Percentiles rank a stretch among this genome's conserved stretches.
Evolutionary conservation across 495 filamentous ascomycete genomes (phyloP).

Genomic region (Penicillium egyptiacum): DNA sequence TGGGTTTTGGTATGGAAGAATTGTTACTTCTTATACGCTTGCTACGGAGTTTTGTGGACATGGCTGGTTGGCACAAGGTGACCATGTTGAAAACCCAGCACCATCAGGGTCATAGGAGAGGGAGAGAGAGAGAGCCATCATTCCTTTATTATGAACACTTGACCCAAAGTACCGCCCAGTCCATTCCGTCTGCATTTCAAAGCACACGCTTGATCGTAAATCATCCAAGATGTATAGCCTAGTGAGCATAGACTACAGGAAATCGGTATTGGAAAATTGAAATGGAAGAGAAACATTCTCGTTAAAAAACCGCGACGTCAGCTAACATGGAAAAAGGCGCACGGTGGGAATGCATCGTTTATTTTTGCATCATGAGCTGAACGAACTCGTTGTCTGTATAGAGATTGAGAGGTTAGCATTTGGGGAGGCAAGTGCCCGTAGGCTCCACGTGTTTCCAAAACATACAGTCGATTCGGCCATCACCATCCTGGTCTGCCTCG

Average conservation of each 20-base stretch:
- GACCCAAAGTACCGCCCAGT: slow-evolving; percentile 14
- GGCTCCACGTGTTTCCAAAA: slow-evolving; percentile 8
- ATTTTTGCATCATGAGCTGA: slow-evolving; percentile 99
- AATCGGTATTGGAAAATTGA: slow-evolving; percentile 28
- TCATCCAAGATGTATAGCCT: slow-evolving; percentile 29
- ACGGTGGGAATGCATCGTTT: slow-evolving; percentile 40
- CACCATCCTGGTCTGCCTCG: slow-evolving; percentile 98
- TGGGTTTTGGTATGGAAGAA: neutral
- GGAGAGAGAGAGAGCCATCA: slow-evolving; percentile 1
- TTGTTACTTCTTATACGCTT: neutral
- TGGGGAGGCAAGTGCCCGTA: neutral
- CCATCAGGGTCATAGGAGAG: neutral
- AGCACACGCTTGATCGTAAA: slow-evolving; percentile 35
- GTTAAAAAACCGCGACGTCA: slow-evolving; percentile 30
- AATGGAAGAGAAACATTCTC: slow-evolving; percentile 30
- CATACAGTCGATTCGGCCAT: slow-evolving; percentile 94
- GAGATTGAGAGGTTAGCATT: slow-evolving; percentile 8
- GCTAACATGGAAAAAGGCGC: slow-evolving; percentile 34
- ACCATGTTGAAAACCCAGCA: neutral
- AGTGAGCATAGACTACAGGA: slow-evolving; percentile 34
- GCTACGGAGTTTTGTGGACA: neutral
- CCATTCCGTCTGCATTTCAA: slow-evolving; percentile 25
- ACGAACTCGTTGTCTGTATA: slow-evolving; percentile 96
- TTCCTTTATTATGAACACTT: slow-evolving; percentile 16
- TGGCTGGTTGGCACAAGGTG: neutral